Conservation (phyloP, 2,329 filamentous ascomycete genomes). For the Monilinia vaccinii-corymbosi region DNA sequence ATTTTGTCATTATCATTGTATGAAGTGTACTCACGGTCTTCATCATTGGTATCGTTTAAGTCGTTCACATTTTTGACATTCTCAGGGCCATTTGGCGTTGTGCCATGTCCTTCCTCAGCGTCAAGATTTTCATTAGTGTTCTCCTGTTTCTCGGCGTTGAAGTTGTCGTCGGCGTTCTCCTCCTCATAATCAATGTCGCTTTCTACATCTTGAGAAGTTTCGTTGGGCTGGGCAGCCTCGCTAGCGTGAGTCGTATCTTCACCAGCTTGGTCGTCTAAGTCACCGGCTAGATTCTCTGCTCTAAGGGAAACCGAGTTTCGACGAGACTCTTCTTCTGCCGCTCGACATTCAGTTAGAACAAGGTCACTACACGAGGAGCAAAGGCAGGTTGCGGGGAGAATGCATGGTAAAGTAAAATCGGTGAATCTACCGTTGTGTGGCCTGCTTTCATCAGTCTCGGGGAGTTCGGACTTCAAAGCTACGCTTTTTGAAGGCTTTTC, state of each 20-base stretch:
- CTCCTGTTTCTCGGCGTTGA: neutral
- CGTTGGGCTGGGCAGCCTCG: neutral
- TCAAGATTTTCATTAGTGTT: neutral
- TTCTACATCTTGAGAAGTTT: slow-evolving; percentile 12
- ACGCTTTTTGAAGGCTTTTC: slow-evolving; percentile 9
- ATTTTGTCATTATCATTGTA: slow-evolving; percentile 29
- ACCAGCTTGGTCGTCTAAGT: neutral
- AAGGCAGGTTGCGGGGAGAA: slow-evolving; percentile 20
- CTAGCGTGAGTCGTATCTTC: neutral
- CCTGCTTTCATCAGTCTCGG: slow-evolving; percentile 11
- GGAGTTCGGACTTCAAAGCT: neutral
- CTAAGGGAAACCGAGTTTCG: slow-evolving; percentile 18
- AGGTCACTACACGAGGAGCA: slow-evolving; percentile 23
- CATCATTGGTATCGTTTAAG: neutral
- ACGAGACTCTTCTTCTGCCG: slow-evolving; percentile 18
- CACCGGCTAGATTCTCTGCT: slow-evolving; percentile 3
- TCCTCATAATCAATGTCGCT: slow-evolving; percentile 18
- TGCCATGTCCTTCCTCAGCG: neutral
- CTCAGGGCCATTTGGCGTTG: neutral
- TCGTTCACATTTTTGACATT: neutral
- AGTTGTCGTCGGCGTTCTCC: neutral
- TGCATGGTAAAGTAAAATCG: slow-evolving; percentile 23
- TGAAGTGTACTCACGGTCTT: slow-evolving; percentile 3
- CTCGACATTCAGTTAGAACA: slow-evolving; percentile 20
- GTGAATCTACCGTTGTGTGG: slow-evolving; percentile 22